These are phyloP conservation scores for Echinochloa phyllopogon DNA, from an alignment of 176 grass and related monocot species.

Conservation along the genomic window DNA sequence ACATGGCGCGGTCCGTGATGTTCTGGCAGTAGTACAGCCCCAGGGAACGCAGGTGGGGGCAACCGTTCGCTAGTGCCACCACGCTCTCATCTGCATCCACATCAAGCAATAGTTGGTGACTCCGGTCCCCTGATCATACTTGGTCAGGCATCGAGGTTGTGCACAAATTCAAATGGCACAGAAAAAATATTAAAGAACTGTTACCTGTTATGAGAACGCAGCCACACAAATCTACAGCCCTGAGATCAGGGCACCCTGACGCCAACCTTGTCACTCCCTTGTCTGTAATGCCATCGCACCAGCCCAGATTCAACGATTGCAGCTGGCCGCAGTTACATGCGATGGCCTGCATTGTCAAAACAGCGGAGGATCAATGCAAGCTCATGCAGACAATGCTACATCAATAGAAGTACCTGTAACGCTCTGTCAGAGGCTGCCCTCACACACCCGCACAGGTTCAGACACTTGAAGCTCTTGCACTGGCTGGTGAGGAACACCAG, in stretches of 20 bases:
- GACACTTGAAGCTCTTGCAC: constrained; percentile 62
- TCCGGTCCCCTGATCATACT: neutral
- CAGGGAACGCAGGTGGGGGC: constrained; percentile 66
- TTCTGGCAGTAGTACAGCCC: constrained; percentile 94
- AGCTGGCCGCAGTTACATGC: constrained; percentile 66
- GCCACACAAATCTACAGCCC: constrained; percentile 75
- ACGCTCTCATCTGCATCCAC: constrained; percentile 74
- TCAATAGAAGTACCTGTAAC: constrained; percentile 59
- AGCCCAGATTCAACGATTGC: constrained; percentile 73
- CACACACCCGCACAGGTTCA: constrained; percentile 85
- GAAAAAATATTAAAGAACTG: neutral
- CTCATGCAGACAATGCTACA: neutral
- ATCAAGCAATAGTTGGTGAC: too few species aligned
- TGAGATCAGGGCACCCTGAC: constrained; percentile 81
- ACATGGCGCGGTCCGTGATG: constrained; percentile 88
- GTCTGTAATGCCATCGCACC: constrained; percentile 79
- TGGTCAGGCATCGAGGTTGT: neutral
- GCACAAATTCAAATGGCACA: neutral
- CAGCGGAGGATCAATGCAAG: neutral
- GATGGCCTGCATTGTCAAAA: constrained; percentile 62
- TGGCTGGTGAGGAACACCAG: constrained; percentile 60
- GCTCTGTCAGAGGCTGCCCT: constrained; percentile 70
- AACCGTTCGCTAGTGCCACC: constrained; percentile 64
- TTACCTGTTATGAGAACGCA: constrained; percentile 92
- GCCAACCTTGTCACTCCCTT: constrained; percentile 78